Conservation (phyloP, 805 yeast species). For the Candida chauliodis region DNA sequence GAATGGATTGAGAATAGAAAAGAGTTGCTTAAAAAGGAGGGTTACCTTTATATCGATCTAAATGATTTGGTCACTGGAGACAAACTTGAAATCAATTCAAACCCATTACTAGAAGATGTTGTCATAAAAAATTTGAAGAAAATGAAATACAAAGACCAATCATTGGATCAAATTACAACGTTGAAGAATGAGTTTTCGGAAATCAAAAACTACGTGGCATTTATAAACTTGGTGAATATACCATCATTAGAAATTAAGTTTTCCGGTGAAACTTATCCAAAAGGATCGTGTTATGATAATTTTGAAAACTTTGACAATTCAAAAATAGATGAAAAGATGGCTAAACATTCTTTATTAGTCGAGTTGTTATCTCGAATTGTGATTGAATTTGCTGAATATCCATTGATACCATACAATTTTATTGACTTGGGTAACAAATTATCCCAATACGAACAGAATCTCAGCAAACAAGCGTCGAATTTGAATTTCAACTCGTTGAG, state of each 20-base stretch:
- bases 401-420: conserved; percentile 70
- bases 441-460: conserved; percentile 42
- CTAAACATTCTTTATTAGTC: conserved; percentile 52
- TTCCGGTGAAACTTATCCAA: conserved; percentile 41
- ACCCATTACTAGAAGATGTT: conserved; percentile 58
- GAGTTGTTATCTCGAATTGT: conserved; percentile 51
- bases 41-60: conserved; percentile 70
- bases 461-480: conserved; percentile 30
- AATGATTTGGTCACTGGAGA: conserved; percentile 60
- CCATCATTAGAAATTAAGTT: conserved; percentile 64
- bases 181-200: conserved; percentile 31
- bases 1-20: conserved; percentile 63
- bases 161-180: conserved; percentile 19
- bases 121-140: conserved; percentile 40
- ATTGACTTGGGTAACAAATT: conserved; percentile 43
- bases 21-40: conserved; percentile 54
- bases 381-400: conserved; percentile 66
- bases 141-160: conserved; percentile 16
- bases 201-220: conserved; percentile 67
- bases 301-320: conserved; percentile 49
- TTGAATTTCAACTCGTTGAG: conserved; percentile 23
- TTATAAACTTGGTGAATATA: conserved; percentile 60
- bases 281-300: conserved; percentile 60
- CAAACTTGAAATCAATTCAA: conserved; percentile 51
- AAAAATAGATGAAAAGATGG: conserved; percentile 54